A percentile compares a stretch with the other conserved stretches of the same genome.
phyloP scores from a whole-genome alignment of 2,329 filamentous ascomycete species.

The Paraphoma chrysanthemicola region DNA sequence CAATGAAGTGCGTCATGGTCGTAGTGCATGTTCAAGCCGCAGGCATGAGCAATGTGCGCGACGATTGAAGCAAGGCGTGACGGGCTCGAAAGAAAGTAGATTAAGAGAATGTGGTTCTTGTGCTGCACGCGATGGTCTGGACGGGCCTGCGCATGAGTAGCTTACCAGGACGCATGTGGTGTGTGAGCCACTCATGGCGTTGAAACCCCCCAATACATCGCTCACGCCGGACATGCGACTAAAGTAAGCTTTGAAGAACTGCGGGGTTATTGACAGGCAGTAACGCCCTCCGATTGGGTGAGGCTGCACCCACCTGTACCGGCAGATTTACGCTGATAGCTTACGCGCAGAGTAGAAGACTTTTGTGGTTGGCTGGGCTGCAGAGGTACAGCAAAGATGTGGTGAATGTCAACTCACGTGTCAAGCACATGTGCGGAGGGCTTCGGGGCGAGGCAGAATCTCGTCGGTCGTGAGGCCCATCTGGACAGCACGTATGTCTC shows the following conservation, averaged over 20 bases:
- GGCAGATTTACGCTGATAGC: no score
- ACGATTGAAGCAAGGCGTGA: not conserved
- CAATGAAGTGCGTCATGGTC: not conserved
- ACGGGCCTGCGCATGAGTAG: not conserved
- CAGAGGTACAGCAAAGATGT: no score
- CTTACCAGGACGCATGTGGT: not conserved
- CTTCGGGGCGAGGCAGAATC: not conserved
- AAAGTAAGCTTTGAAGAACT: no score
- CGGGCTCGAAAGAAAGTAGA: not conserved
- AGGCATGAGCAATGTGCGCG: not conserved
- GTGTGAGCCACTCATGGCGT: not conserved
- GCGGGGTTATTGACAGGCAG: not conserved
- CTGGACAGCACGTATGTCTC: not conserved
- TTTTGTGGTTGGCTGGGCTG: not conserved
- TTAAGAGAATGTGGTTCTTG: not conserved
- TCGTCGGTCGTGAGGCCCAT: not conserved
- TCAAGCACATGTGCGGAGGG: not conserved
- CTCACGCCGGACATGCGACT: not conserved
- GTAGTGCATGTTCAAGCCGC: not conserved
- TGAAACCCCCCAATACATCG: not conserved
- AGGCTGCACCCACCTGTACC: not conserved
- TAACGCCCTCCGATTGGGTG: not conserved
- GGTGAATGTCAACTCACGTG: not conserved
- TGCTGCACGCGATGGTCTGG: not conserved
- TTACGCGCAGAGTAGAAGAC: no score